These are phyloP conservation scores for Arthrobotrys musiformis DNA, from an alignment of 2,329 filamentous ascomycete species.

Conservation along the genomic window DNA sequence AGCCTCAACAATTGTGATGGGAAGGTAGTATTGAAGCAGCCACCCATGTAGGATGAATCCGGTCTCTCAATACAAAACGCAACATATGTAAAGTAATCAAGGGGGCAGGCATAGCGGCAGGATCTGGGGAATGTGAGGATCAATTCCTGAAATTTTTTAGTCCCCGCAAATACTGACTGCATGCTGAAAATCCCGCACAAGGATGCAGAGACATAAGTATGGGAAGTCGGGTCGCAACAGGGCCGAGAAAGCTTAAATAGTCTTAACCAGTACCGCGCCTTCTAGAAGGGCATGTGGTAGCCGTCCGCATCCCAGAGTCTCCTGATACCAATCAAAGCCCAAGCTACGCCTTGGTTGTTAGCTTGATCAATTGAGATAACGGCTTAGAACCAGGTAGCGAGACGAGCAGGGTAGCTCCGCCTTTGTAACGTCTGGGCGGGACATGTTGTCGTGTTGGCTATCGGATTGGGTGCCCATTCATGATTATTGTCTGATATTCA, in stretches of 20 bases:
- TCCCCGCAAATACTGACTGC: background rate
- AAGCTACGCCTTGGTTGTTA: background rate
- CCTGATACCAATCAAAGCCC: background rate
- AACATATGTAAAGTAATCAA: constrained; percentile 10
- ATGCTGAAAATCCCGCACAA: background rate
- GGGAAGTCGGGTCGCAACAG: background rate
- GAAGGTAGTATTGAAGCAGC: background rate
- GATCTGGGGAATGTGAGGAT: background rate
- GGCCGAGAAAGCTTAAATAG: background rate
- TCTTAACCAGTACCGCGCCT: background rate
- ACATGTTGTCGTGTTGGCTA: too few species aligned
- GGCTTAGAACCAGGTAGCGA: background rate
- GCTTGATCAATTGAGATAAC: too few species aligned
- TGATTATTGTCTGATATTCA: too few species aligned
- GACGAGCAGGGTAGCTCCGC: too few species aligned
- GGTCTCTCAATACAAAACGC: background rate
- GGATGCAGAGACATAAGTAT: too few species aligned
- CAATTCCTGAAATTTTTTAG: background rate
- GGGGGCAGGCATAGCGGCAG: background rate
- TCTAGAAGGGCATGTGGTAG: background rate
- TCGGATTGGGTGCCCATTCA: too few species aligned
- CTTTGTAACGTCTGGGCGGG: too few species aligned
- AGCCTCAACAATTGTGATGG: background rate
- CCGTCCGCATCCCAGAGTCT: background rate
- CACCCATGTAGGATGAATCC: background rate